Evolutionary conservation across 352 stramenopile genomes (phyloP), one percentile per base, ranked within the genome.

Genomic region (Globisporangium spiculum): DNA sequence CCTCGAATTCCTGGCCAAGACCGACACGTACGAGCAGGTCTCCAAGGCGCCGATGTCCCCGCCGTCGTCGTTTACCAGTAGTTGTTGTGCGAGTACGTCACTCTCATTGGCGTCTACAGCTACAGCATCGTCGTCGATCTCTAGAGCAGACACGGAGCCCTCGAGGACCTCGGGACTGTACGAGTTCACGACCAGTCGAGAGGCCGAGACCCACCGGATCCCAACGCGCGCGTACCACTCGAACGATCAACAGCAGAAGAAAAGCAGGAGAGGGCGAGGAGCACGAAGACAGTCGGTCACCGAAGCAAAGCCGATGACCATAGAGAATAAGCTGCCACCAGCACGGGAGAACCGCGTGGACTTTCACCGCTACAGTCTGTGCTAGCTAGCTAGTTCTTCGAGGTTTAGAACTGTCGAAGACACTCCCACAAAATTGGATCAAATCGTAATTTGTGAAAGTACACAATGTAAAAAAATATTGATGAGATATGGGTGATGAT

Each of bases 1-100:
- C 71, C 77, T 86, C 34, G 82, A 85, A 68, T 92, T 92, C 70
- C 62, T 89, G 48, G 82, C 82, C 36, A 77, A 90, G 50, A 83
- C 75, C 3, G 81, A 87, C 60, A 78, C 71, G 32, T 88, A 90
- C 73, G 79, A 85, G 24, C 74, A 79, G 60, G 78, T 81, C 65
- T 72, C 61, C 55, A 61, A 68, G 16, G 66, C 73, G 22, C 77
- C 66, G 20, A 34, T 32, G 38, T 84, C 75, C n/a, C 74, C 60
- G 63, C 73, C 65, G 26, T 26, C 24, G 4, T 58, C 54, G 38
- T 69, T 48, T 52, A 52, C 44, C 16, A 52, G 18, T 9, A 52
- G 41, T 50, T 22, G 38, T 6, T 2, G 16, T 24, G 4, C 12
- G 4, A 24, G 5, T n/a, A 52, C 22, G 9, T 38, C 26, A 20